These are phyloP conservation scores for Rhizopus microsporus DNA, from an alignment of 371 early-diverging fungal species.

Conservation along the genomic window DNA sequence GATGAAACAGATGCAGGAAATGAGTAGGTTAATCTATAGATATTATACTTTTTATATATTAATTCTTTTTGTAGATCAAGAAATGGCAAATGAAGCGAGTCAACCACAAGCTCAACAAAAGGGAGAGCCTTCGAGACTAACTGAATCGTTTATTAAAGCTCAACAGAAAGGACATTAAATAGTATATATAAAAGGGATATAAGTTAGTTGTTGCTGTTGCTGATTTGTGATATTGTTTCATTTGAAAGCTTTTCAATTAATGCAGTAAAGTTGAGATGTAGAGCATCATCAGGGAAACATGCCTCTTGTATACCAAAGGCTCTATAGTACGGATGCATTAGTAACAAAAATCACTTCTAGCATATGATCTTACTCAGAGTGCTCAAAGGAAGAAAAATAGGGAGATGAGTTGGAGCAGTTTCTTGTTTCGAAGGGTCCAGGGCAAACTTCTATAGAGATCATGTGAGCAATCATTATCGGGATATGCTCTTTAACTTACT, in stretches of 20 bases:
- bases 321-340: neutral
- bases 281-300: neutral
- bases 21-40: constrained; percentile 30
- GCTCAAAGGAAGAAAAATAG: constrained; percentile 1
- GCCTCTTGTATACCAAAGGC: constrained; percentile 3
- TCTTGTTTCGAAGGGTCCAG: constrained; percentile 21
- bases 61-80: constrained; percentile 32
- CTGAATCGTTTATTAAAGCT: neutral
- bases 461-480: neutral
- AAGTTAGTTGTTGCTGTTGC: neutral
- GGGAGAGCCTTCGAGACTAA: neutral
- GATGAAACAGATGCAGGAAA: constrained; percentile 32
- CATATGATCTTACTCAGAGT: neutral
- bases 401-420: constrained; percentile 14
- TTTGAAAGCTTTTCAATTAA: neutral
- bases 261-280: constrained; percentile 4
- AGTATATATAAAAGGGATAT: neutral
- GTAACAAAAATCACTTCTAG: neutral
- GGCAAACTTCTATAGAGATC: neutral
- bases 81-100: constrained; percentile 38
- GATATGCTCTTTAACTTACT: neutral
- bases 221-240: neutral
- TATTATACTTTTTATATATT: neutral
- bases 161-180: neutral
- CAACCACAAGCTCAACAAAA: constrained; percentile 26